A percentile compares a stretch with the other conserved stretches of the same genome.
Evolutionary conservation across 1,284 basidiomycete genomes (phyloP).

Genomic region (Moesziomyces parantarcticus): DNA sequence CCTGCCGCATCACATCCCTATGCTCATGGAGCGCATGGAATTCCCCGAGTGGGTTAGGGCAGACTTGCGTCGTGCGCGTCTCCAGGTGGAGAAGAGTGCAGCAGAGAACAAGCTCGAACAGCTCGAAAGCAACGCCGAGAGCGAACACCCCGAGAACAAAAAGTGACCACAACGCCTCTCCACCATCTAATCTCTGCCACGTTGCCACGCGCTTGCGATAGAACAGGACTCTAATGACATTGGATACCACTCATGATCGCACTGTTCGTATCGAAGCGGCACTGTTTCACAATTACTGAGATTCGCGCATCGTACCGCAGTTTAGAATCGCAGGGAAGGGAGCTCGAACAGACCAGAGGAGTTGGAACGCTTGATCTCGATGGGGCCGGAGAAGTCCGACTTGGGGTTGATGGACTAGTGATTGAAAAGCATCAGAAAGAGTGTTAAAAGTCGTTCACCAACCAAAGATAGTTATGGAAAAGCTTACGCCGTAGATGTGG

Average conservation of each 20-base stretch:
- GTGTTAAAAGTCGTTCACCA: neutral
- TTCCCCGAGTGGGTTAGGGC: slow-evolving; percentile 46
- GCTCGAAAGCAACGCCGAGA: slow-evolving; percentile 36
- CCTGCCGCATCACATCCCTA: slow-evolving; percentile 30
- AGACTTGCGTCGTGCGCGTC: slow-evolving; percentile 40
- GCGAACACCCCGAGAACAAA: slow-evolving; percentile 20
- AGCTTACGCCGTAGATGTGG: slow-evolving; percentile 55
- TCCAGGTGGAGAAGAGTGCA: slow-evolving; percentile 38
- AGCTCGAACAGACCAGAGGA: slow-evolving; percentile 33
- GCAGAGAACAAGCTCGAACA: slow-evolving; percentile 47
- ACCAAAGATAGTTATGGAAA: neutral
- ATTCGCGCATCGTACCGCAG: neutral
- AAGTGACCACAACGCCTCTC: slow-evolving; percentile 4
- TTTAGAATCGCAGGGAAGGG: slow-evolving; percentile 23
- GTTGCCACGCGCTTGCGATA: neutral
- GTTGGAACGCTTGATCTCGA: slow-evolving; percentile 38
- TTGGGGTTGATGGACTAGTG: slow-evolving; percentile 42
- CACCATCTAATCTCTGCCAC: neutral
- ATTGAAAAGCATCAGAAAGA: neutral
- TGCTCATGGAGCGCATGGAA: slow-evolving; percentile 43
- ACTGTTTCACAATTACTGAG: no score
- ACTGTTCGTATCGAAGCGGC: no score
- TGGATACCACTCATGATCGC: neutral
- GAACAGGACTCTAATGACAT: neutral
- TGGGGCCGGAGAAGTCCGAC: slow-evolving; percentile 36